Percentiles rank a stretch among this genome's conserved stretches.
phyloP scores from a whole-genome alignment of 768 basidiomycete genomes.

The Rickenella mellea region DNA sequence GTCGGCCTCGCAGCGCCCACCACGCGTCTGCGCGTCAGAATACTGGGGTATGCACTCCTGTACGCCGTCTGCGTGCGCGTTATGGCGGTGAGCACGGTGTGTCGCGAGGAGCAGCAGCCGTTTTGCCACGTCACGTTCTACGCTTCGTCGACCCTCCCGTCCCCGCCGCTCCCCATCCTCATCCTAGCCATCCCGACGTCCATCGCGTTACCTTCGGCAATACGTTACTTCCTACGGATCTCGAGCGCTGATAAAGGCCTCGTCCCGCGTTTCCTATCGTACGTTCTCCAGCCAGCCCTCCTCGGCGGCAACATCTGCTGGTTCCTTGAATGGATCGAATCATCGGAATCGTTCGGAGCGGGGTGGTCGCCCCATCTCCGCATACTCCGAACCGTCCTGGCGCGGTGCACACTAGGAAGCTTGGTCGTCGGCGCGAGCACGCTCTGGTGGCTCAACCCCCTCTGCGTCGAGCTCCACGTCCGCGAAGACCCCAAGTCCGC shows the following conservation, averaged over 20 bases:
- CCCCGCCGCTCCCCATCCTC: constrained; percentile 53
- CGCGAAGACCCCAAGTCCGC: constrained; percentile 15
- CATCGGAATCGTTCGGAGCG: constrained; percentile 34
- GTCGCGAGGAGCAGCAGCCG: constrained; percentile 90
- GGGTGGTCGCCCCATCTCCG: constrained; percentile 38
- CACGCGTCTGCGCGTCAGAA: constrained; percentile 58
- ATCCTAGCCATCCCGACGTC: constrained; percentile 48
- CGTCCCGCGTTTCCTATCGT: constrained; percentile 52
- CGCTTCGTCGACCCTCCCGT: constrained; percentile 55
- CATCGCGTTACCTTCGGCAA: constrained; percentile 42
- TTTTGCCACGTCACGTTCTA: constrained; percentile 90
- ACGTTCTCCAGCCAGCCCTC: constrained; percentile 49
- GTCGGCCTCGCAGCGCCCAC: constrained; percentile 62
- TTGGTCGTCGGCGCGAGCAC: constrained; percentile 43
- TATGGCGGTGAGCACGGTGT: constrained; percentile 78
- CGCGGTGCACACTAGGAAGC: constrained; percentile 43
- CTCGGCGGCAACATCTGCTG: constrained; percentile 58
- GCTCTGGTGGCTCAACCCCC: constrained; percentile 65
- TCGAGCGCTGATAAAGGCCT: constrained; percentile 71
- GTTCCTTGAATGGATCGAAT: constrained; percentile 75
- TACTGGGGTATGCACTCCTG: constrained; percentile 60
- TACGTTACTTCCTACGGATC: constrained; percentile 48
- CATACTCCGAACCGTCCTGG: constrained; percentile 47
- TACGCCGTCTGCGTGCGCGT: constrained; percentile 62
- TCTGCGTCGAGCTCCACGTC: constrained; percentile 61